Evolutionary conservation across 2,329 filamentous ascomycete species (phyloP).

Genomic region (Calycina marina): DNA sequence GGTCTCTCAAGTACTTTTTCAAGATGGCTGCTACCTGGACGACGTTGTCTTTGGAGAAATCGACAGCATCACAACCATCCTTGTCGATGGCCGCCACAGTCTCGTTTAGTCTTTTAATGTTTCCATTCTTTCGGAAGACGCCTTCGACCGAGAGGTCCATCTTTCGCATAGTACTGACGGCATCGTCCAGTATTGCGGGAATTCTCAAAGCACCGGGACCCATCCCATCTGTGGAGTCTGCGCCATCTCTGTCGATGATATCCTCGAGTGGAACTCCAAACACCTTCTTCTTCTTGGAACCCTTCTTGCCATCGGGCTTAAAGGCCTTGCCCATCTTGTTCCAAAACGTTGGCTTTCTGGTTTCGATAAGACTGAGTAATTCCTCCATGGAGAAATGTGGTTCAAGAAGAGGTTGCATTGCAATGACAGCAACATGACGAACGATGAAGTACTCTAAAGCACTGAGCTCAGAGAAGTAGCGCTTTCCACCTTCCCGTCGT

Average conservation of each 20-base stretch:
- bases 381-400: conserved; percentile 89
- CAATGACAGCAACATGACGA: conserved; percentile 83
- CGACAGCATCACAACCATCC: conserved; percentile 71
- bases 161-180: conserved; percentile 86
- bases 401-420: conserved; percentile 85
- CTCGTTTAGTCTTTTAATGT: conserved; percentile 86
- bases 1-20: conserved; percentile 87
- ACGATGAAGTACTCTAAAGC: conserved; percentile 96
- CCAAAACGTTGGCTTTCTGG: conserved; percentile 90
- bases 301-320: conserved; percentile 68
- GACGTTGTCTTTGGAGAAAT: conserved; percentile 76
- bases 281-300: conserved; percentile 78
- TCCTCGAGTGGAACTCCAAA: conserved; percentile 83
- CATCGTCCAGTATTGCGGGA: conserved; percentile 87
- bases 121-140: conserved; percentile 97
- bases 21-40: conserved; percentile 87
- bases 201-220: conserved; percentile 83
- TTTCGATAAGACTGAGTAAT: conserved; percentile 81
- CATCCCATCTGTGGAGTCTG: conserved; percentile 94
- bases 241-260: conserved; percentile 83
- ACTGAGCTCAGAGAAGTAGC: conserved; percentile 92
- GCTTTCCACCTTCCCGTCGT: conserved; percentile 35
- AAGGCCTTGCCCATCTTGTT: conserved; percentile 96
- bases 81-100: conserved; percentile 75
- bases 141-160: conserved; percentile 99